Evolutionary conservation across 805 yeast species (phyloP), one percentile per base, ranked within the genome.

Genomic region (Kodamaea restingae): DNA sequence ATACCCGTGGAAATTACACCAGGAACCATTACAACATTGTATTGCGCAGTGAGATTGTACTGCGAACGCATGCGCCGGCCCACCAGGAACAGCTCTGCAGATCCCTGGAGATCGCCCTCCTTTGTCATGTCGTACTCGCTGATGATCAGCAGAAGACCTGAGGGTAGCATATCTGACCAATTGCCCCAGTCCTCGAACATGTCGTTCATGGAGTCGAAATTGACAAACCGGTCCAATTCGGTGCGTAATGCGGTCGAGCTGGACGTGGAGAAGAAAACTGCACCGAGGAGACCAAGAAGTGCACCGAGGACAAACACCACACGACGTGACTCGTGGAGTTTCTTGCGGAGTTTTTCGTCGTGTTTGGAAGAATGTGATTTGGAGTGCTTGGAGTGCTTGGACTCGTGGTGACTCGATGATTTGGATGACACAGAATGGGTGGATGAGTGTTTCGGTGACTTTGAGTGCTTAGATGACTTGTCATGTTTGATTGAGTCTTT

Each of bases 1-100:
- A 93, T 70, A 3, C 97, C 97, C 0, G 98, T 90, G 21, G 96
- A 85, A 39, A 87, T 86, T 10, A 91, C 97, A 3, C 98, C 98
- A 0, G 98, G 98, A 14, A 93, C 87, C 81, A 93, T 75, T 3
- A 93, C 76, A 10, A 93, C 95, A 5, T 95, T 95, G 60, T 78
- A 73, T 46, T 84, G 77, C 1, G 80, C 71, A 0, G 67, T 56
- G 20, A 78, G 63, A 26, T 79, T 75, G 21, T 74, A 68, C 17
- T 75, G 76, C 8, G 60, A 55, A 26, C 63, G 64, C 70, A 91
- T 63, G 28, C 71, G 51, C 49, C 72, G 76, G 1, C 98, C 98
- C 12, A 88, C 95, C 0, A 93, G 87, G 65, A 93, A 93, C 35
- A 90, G 80, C 44, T 88, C 95, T 4, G 88, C 76, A 4, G 84